Evolutionary conservation across 352 stramenopile species (phyloP).

Genomic region (Phytophthora cajani): DNA sequence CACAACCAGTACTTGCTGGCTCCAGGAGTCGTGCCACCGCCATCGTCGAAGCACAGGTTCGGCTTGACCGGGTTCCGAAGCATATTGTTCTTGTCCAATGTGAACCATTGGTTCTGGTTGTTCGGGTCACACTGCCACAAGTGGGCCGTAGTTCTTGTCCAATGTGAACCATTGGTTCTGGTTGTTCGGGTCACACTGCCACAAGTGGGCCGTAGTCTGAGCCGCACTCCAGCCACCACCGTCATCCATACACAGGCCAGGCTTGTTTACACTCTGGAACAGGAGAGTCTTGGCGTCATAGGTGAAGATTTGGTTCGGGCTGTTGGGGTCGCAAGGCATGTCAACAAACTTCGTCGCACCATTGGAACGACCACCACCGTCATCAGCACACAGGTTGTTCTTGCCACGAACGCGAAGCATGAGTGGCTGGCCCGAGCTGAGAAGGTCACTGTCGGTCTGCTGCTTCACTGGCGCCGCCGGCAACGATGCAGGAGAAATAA

Average conservation of each 20-base stretch:
- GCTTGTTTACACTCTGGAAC: conserved; percentile 34
- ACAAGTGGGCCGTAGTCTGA: too few relatives aligned
- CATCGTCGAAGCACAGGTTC: conserved; percentile 35
- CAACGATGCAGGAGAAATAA: background rate
- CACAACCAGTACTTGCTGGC: conserved; percentile 3
- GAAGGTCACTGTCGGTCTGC: background rate
- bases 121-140: conserved; percentile 30
- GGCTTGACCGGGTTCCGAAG: conserved; percentile 30
- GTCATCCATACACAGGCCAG: conserved; percentile 39
- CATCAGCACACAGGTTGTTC: conserved; percentile 32
- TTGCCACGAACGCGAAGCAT: conserved; percentile 16
- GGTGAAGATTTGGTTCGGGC: conserved; percentile 33
- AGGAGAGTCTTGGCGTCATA: conserved; percentile 28
- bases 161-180: too few relatives aligned
- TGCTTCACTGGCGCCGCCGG: too few relatives aligned
- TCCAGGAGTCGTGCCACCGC: background rate
- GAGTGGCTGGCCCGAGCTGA: background rate
- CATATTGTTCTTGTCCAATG: conserved; percentile 21
- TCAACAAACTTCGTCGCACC: conserved; percentile 11
- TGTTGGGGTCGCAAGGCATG: conserved; percentile 23
- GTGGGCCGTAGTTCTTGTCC: conserved; percentile 1
- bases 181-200: too few relatives aligned
- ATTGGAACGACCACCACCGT: conserved; percentile 16
- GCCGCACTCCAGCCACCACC: conserved; percentile 16
- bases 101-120: conserved; percentile 38